Evolutionary conservation across 2,329 filamentous ascomycete genomes (phyloP), one percentile per base, ranked within the genome.

Genomic region (Cladosporium halotolerans): DNA sequence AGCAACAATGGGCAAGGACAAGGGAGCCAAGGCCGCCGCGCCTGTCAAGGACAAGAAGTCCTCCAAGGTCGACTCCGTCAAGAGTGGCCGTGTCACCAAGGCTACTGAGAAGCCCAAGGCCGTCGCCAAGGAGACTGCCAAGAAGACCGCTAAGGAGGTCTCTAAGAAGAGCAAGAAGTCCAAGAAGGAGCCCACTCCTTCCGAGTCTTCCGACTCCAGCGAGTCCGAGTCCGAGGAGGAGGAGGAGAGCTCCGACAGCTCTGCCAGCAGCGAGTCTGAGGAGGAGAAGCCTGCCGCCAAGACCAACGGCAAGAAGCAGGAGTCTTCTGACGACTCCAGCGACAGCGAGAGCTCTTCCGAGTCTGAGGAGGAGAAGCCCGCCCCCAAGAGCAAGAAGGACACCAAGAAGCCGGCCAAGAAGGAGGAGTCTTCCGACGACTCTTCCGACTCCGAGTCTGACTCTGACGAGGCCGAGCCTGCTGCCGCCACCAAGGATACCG

Each of bases 1-100:
- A 63, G 64, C 63, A 62, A 56, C 55, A 58, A 70, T 69, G 66
- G 65, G 65, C 54, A 70, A 84, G 65, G 69, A 76, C 65, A 75
- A 78, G 68, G 53, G 50, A 55, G 61, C 54, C 62, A 68, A 68
- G 66, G 61, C 56, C 32, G 61, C 61, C 46, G 59, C 60, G 41
- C 56, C 60, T 49, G 53, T 55, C 46, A 61, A 61, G 56, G 58
- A 56, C 54, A 66, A 65, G 59, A 59, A 62, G 56, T 48, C 57
- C 51, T 60, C 52, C 57, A 60, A 57, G 56, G 33, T 45, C 13
- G 59, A 58, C 46, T 52, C 73, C 62, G 82, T 84, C 72, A 88
- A 88, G 77, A 78, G 78, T 63, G 83, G 77, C 61, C 80, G 80
- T 60, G 77, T 88, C 64, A 80, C 79, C 74, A 90, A 89, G 78